A percentile compares a stretch with the other conserved stretches of the same genome.
Conservation (phyloP, 257 asterid species). For the Linaria vulgaris region DNA sequence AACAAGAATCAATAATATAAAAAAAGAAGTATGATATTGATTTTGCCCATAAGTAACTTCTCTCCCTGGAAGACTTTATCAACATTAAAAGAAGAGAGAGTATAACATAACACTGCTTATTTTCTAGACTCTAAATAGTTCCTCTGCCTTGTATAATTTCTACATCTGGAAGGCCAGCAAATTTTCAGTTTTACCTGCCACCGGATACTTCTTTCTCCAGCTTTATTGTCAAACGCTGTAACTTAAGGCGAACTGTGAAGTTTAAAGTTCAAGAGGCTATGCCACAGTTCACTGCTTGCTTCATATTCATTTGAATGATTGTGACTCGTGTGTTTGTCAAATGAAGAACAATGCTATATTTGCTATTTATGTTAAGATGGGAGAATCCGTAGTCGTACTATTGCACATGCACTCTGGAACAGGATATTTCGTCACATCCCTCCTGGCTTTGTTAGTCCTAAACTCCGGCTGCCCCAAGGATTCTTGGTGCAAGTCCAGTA, state of each 20-base stretch:
- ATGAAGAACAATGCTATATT: too few species aligned
- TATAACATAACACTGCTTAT: conserved; percentile 18
- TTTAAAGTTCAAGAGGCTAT: not conserved
- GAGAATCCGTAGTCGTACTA: conserved; percentile 26
- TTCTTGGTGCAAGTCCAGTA: conserved; percentile 61
- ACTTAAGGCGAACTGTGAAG: not conserved
- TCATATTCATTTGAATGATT: not conserved
- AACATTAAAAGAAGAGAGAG: not conserved
- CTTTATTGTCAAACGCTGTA: not conserved
- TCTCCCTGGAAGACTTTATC: conserved; percentile 9
- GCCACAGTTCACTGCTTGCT: not conserved
- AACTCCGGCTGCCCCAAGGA: conserved; percentile 86
- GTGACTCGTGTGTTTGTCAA: not conserved
- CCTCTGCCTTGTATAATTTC: conserved; percentile 1
- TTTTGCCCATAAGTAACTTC: conserved; percentile 22
- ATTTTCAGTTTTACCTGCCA: not conserved
- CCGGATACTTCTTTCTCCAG: conserved; percentile 12
- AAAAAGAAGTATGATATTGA: conserved; percentile 3
- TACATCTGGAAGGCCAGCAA: not conserved
- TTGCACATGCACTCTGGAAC: conserved; percentile 96
- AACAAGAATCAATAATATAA: conserved; percentile 36
- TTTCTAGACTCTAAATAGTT: conserved; percentile 1
- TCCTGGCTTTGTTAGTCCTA: conserved; percentile 66
- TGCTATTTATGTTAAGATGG: conserved; percentile 18
- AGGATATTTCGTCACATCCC: conserved; percentile 88